Base-by-base conservation (phyloP, 2,329 filamentous ascomycete genomes). In the Aspergillus sp. region DNA sequence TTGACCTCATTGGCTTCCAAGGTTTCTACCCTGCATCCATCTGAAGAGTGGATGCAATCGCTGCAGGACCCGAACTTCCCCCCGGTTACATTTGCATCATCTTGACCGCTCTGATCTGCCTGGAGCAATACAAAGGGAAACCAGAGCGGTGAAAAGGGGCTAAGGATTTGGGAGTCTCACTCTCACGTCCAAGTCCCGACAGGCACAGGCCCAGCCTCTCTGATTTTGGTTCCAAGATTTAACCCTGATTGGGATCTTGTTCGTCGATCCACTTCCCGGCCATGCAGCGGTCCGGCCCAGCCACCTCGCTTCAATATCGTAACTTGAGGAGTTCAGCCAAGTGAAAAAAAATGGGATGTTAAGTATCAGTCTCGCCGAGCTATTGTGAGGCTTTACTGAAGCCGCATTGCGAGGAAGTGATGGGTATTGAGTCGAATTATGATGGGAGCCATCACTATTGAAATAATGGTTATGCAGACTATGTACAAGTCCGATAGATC, bases 211-310 rank as follows among this genome's bases (percentile, higher is more conserved):
- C 61, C 63, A 64, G 59, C 61, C 60, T 57, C 64, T 62, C 51
- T 30, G 24, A 39, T 61, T 58, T 41, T 45, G 17, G 30, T 37
- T 22, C 22, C 17, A 42, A 34, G 30, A 42, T 45, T 58, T 30
- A 58, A 59, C 47, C 55, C 41, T 53, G 57, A 47, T 46, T 50
- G 51, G 24, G 34, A 57, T 50, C 33, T 53, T 47, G 47, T 54
- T 56, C 27, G 47, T 61, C 59, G 68, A 68, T 74, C 70, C 71
- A 72, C 70, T 72, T 71, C 59, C 67, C 67, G 64, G 46, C 19
- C 50, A 70, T 73, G 71, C 71, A 73, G 70, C 71, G 71, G 71
- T 72, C 71, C 71, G 71, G 68, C 65, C 71, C 71, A 65, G 66
- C 60, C 61, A 69, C 69, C 68, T 66, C 65, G 51, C 58, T 37